Conservation (phyloP, 2,329 filamentous ascomycete genomes). For the Cucurbitaria berberidis region DNA sequence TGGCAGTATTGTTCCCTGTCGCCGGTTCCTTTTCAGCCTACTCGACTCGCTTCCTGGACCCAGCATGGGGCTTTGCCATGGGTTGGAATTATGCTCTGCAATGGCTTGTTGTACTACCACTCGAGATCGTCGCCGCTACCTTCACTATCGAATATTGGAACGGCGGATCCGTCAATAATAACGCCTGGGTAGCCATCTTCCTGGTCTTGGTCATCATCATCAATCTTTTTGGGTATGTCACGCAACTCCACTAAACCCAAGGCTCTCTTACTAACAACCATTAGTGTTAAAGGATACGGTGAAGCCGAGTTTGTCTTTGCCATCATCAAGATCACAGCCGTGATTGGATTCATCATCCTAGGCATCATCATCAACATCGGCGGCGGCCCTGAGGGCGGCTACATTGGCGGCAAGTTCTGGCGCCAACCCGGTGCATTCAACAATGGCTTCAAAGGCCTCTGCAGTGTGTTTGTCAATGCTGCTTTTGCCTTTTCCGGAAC, state of each 20-base stretch:
- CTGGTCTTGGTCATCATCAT: constrained; percentile 76
- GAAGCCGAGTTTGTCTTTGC: constrained; percentile 90
- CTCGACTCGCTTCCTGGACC: constrained; percentile 89
- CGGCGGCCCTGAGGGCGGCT: constrained; percentile 65
- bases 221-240: constrained; percentile 59
- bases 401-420: constrained; percentile 84
- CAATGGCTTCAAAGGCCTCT: constrained; percentile 83
- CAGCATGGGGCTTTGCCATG: constrained; percentile 94
- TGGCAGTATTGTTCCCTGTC: constrained; percentile 88
- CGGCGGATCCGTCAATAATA: constrained; percentile 51
- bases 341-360: constrained; percentile 88
- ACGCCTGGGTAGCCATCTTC: constrained; percentile 82
- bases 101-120: constrained; percentile 82
- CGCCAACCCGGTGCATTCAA: constrained; percentile 80
- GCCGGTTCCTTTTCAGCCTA: constrained; percentile 92
- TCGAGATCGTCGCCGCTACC: constrained; percentile 86
- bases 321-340: constrained; percentile 82
- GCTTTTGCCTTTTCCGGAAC: constrained; percentile 79
- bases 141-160: constrained; percentile 86
- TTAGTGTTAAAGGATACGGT: constrained; percentile 83
- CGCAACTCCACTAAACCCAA: background rate
- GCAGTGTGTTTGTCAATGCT: constrained; percentile 76
- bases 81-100: constrained; percentile 93
- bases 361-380: constrained; percentile 86
- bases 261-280: constrained; percentile 54